Percentiles rank a stretch among this genome's conserved stretches.
phyloP scores from a whole-genome alignment of 768 basidiomycete genomes.

The Boletus tomentosulus region DNA sequence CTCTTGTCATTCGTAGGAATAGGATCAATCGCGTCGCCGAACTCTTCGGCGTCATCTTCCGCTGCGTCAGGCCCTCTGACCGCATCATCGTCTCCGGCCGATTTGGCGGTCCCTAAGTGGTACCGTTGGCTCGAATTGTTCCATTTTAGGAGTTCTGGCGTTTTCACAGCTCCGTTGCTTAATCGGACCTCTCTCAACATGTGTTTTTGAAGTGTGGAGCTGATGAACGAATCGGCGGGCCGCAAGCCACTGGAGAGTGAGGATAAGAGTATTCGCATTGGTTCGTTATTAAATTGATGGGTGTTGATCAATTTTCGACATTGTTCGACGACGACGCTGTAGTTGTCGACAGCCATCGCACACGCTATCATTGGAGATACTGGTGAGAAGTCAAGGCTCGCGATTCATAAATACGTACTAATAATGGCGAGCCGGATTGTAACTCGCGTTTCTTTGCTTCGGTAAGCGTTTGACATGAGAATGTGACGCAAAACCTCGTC shows the following conservation, averaged over 20 bases:
- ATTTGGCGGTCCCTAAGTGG: conserved; percentile 35
- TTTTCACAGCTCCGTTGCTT: conserved; percentile 60
- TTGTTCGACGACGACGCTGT: conserved; percentile 63
- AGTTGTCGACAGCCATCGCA: conserved; percentile 55
- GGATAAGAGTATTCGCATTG: conserved; percentile 71
- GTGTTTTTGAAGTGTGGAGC: conserved; percentile 77
- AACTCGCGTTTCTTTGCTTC: conserved; percentile 56
- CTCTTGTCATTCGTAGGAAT: conserved; percentile 20
- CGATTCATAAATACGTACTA: conserved; percentile 39
- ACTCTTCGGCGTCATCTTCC: conserved; percentile 35
- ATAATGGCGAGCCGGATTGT: conserved; percentile 74
- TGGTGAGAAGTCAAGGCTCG: not conserved
- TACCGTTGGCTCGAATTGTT: conserved; percentile 57
- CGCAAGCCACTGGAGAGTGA: conserved; percentile 67
- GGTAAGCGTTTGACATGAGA: conserved; percentile 68
- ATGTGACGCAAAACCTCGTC: conserved; percentile 78
- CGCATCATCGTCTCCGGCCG: conserved; percentile 17
- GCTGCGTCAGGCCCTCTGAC: conserved; percentile 18
- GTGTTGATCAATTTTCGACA: conserved; percentile 68
- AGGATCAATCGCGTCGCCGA: conserved; percentile 13
- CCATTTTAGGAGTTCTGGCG: conserved; percentile 59
- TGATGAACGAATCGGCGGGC: conserved; percentile 73
- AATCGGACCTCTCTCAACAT: conserved; percentile 75
- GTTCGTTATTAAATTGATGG: conserved; percentile 86
- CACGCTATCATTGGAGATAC: conserved; percentile 51